Evolutionary conservation across 345 rosid genomes (phyloP), one percentile per base, ranked within the genome.

Genomic region (Mercurialis annua): DNA sequence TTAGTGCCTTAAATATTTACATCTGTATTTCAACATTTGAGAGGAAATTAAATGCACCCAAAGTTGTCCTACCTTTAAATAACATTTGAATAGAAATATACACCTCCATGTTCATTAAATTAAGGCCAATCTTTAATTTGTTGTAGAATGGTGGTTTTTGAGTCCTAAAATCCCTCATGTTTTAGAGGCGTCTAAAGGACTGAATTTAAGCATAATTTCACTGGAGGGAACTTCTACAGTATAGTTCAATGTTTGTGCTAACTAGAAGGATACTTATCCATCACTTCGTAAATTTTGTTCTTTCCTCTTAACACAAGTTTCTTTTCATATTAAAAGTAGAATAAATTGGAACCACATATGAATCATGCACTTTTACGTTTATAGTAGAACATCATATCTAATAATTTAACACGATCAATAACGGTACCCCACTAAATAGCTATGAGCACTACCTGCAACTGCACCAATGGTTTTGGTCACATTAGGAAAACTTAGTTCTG

Each of bases 381-480:
- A 17, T 15, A 20, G 15, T 40, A 11, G 38, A 44, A 26, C 24
- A 43, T 8, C 16, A 34, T 21, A 14, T 18, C 4, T 23, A 12
- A 42, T 40, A 17, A 71, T n/a, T 65, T 49, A 31, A 38, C 3
- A 50, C 12, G 38, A 56, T 59, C 23, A 34, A 50, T 6, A 50
- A 47, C 9, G 49, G 26, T 17, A 24, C 7, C 5, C 9, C 0
- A 43, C 17, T 16, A 36, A 66, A 51, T 16, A 59, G 40, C 48
- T 43, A 31, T 21, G 5, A 24, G 47, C 24, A 63, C 43, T 81
- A 94, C 98, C 99, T 87, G 89, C 84, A 77, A 94, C 96, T 29
- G 97, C 93, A 72, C 99, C 99, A 71, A 92, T 90, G 49, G 97
- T 94, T 81, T 90, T 88, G 47, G 82, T 84, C 77, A 94, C 98